Percentiles rank a stretch among this genome's conserved stretches.
phyloP scores from a whole-genome alignment of 148 eudicot species.

The Silene uniflora region DNA sequence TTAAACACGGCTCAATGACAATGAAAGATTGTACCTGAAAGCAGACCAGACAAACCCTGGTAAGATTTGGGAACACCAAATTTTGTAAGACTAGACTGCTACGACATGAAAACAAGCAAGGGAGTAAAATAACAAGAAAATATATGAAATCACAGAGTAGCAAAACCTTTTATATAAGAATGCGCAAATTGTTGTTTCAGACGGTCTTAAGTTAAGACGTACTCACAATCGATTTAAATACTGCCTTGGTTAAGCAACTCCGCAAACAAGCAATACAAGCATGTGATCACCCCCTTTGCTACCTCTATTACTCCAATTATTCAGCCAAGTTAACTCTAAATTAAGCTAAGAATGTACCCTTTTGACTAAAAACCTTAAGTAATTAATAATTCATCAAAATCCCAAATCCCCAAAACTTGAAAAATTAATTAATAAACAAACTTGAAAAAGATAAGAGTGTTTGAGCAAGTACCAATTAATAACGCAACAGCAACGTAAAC shows the following conservation, averaged over 20 bases:
- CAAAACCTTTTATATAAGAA: neutral
- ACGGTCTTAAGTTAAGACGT: no score
- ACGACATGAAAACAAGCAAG: neutral
- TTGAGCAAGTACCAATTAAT: neutral
- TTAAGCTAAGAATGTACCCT: conserved; percentile 26
- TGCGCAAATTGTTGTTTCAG: no score
- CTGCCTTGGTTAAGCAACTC: conserved; percentile 4
- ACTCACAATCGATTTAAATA: no score
- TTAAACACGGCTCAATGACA: conserved; percentile 13
- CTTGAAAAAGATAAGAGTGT: neutral
- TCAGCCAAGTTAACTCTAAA: conserved; percentile 11
- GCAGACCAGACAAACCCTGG: neutral
- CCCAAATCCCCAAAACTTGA: conserved; percentile 19
- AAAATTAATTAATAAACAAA: neutral
- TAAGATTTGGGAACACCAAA: conserved; percentile 5
- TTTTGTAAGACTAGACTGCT: neutral
- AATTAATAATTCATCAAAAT: neutral
- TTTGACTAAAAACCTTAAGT: conserved; percentile 17
- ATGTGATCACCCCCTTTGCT: conserved; percentile 13
- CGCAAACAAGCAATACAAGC: conserved; percentile 21
- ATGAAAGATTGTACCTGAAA: conserved; percentile 23
- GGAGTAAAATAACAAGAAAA: neutral
- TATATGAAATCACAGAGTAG: neutral
- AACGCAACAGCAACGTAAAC: conserved; percentile 13
- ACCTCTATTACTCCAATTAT: conserved; percentile 2